These are phyloP conservation scores for Ambrosiella cleistominuta DNA, from an alignment of 2,329 filamentous ascomycete genomes.

Conservation along the genomic window DNA sequence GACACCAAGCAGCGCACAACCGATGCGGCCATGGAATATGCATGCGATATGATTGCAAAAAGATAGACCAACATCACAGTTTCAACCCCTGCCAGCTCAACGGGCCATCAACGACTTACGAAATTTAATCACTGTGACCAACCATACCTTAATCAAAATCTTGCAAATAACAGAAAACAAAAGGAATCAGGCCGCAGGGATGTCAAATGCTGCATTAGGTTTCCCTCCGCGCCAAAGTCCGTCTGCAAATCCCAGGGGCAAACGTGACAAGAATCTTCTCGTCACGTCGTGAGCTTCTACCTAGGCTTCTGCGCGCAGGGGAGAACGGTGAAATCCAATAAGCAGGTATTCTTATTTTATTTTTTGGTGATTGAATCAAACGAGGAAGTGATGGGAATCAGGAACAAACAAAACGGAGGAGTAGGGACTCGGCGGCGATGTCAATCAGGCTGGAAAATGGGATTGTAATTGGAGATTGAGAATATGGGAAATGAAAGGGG, in stretches of 20 bases:
- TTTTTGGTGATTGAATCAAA: too few species aligned
- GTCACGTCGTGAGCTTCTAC: not conserved
- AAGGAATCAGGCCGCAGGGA: not conserved
- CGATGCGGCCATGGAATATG: not conserved
- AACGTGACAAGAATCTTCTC: not conserved
- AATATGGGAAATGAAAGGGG: too few species aligned
- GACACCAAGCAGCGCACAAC: not conserved
- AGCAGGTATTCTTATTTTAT: too few species aligned
- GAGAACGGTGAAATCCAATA: too few species aligned
- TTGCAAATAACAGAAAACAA: not conserved
- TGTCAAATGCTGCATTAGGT: not conserved
- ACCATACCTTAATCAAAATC: not conserved
- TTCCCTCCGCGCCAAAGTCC: not conserved
- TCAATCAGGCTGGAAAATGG: too few species aligned
- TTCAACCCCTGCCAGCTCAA: too few species aligned
- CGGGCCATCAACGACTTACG: not conserved
- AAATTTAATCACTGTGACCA: not conserved
- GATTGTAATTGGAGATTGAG: too few species aligned
- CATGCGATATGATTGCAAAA: too few species aligned
- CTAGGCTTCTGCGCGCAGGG: not conserved
- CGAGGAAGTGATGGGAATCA: too few species aligned
- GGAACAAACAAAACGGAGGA: too few species aligned
- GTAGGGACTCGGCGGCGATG: too few species aligned
- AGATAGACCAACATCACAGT: too few species aligned
- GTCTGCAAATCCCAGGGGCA: not conserved